Evolutionary conservation across 2,329 filamentous ascomycete species (phyloP).

Genomic region (Ophiostoma sp.): DNA sequence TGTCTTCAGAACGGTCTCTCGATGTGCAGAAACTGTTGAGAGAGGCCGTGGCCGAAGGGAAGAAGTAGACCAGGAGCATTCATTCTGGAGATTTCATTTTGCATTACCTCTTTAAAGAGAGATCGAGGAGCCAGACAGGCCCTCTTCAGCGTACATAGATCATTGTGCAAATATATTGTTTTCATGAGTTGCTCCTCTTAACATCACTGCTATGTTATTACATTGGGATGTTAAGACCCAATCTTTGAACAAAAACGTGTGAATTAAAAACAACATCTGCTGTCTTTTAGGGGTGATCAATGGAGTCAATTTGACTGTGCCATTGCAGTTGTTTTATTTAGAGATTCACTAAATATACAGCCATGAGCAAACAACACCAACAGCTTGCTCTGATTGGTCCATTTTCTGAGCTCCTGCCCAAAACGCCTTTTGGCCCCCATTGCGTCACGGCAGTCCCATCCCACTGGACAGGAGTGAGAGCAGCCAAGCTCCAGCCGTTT

Average conservation of each 20-base stretch:
- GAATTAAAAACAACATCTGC: too few relatives aligned
- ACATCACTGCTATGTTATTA: too few relatives aligned
- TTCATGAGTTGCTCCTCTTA: not conserved
- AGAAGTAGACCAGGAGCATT: not conserved
- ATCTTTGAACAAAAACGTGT: too few relatives aligned
- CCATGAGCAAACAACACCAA: too few relatives aligned
- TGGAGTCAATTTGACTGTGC: too few relatives aligned
- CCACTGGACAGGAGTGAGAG: not conserved
- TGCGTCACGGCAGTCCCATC: not conserved
- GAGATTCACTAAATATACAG: too few relatives aligned
- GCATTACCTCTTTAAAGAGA: not conserved
- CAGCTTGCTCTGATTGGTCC: not conserved
- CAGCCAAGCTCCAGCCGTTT: not conserved
- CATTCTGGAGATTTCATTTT: too few relatives aligned
- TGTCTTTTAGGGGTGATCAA: too few relatives aligned
- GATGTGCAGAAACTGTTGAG: conserved; percentile 39
- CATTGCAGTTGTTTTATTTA: too few relatives aligned
- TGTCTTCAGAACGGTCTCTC: conserved; percentile 36
- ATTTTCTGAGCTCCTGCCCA: not conserved
- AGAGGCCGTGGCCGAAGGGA: conserved; percentile 27
- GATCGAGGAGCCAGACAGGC: not conserved
- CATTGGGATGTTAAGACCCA: too few relatives aligned
- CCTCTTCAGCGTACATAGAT: not conserved
- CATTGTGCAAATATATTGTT: not conserved
- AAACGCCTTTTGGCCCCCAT: not conserved